A percentile compares a stretch with the other conserved stretches of the same genome.
Conservation (phyloP, 208 protist species). For the Leishmania tropica region DNA sequence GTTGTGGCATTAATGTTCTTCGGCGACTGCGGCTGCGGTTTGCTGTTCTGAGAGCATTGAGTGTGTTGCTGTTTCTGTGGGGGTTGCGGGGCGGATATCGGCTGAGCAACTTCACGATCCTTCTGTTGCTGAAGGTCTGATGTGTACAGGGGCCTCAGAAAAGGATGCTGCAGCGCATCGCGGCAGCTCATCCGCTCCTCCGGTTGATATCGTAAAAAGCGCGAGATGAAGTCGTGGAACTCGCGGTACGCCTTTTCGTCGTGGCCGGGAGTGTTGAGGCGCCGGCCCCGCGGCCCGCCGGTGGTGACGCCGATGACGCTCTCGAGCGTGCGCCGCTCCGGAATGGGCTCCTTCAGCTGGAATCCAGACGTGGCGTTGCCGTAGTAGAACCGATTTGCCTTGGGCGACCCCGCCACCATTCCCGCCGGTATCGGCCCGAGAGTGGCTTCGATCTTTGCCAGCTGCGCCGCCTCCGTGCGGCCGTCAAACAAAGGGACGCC, state of each 20-base stretch:
- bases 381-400: slow-evolving; percentile 66
- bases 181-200: slow-evolving; percentile 75
- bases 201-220: slow-evolving; percentile 60
- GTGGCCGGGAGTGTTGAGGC: slow-evolving; percentile 44
- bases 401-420: slow-evolving; percentile 67
- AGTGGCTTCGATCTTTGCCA: slow-evolving; percentile 92
- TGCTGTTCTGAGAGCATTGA: not conserved
- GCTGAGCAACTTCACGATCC: slow-evolving; percentile 6
- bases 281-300: slow-evolving; percentile 45
- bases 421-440: slow-evolving; percentile 66
- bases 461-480: slow-evolving; percentile 94
- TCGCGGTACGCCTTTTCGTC: slow-evolving; percentile 49
- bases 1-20: not conserved
- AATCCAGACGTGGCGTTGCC: slow-evolving; percentile 10
- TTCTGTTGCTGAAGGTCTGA: slow-evolving; percentile 44
- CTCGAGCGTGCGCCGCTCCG: slow-evolving; percentile 41
- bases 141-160: slow-evolving; percentile 52
- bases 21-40: not conserved
- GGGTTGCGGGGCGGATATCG: not conserved
- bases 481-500: slow-evolving; percentile 97
- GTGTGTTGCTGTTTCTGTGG: slow-evolving; percentile 7
- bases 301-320: slow-evolving; percentile 56
- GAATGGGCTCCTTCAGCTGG: slow-evolving; percentile 46
- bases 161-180: slow-evolving; percentile 77
- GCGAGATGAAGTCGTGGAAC: slow-evolving; percentile 67